These are phyloP conservation scores for Cymbidium sinense DNA, from an alignment of 106 monocot species.

Conservation along the genomic window DNA sequence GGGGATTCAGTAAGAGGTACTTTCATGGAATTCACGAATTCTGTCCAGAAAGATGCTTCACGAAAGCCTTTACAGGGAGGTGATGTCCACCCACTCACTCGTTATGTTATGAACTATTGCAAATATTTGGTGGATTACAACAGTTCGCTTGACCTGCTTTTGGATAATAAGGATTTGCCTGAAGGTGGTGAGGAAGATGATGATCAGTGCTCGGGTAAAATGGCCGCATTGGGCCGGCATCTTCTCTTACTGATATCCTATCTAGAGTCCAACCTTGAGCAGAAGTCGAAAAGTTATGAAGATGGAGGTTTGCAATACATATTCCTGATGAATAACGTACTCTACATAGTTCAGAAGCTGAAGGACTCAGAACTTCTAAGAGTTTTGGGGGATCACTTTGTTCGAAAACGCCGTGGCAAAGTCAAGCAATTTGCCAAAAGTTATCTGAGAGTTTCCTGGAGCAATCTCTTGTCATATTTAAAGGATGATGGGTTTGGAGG, in stretches of 20 bases:
- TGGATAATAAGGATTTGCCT: neutral
- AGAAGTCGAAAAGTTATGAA: constrained; percentile 19
- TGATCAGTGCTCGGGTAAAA: constrained; percentile 7
- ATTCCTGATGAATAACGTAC: constrained; percentile 28
- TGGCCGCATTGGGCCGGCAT: constrained; percentile 4
- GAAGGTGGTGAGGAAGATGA: neutral
- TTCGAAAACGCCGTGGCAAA: constrained; percentile 17
- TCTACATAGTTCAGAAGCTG: constrained; percentile 26
- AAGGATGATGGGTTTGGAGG: constrained; percentile 20
- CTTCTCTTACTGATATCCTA: constrained; percentile 2
- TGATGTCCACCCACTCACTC: constrained; percentile 38
- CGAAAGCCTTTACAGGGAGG: constrained; percentile 22
- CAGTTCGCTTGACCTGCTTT: constrained; percentile 10
- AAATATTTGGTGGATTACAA: constrained; percentile 24
- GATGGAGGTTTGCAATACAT: constrained; percentile 13
- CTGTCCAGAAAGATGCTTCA: constrained; percentile 25
- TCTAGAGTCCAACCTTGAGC: constrained; percentile 21
- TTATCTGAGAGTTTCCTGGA: constrained; percentile 33
- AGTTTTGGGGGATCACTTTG: constrained; percentile 25
- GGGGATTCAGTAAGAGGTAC: constrained; percentile 26
- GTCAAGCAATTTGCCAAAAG: constrained; percentile 15
- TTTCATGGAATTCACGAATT: constrained; percentile 28
- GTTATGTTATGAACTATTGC: constrained; percentile 45
- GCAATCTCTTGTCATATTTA: constrained; percentile 12
- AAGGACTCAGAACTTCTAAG: constrained; percentile 18